phyloP scores from a whole-genome alignment of 1,284 basidiomycete species.

The Leccinum pallidistipes region DNA sequence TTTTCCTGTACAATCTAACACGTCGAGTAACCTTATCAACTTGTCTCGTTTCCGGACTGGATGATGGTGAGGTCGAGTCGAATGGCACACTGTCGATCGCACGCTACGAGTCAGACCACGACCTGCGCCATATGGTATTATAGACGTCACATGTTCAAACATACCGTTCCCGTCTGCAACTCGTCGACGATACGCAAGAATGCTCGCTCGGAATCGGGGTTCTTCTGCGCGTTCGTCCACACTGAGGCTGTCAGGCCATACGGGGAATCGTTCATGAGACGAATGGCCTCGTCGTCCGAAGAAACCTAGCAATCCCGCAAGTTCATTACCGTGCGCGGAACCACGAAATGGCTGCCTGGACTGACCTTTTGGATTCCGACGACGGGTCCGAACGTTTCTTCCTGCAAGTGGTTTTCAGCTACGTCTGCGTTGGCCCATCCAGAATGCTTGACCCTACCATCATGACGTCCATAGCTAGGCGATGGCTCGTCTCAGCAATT shows the following conservation, averaged over 20 bases:
- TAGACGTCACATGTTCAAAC: no score
- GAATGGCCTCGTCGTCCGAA: constrained; percentile 83
- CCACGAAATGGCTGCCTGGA: neutral
- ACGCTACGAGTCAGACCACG: neutral
- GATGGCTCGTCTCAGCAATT: neutral
- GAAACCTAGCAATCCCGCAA: constrained; percentile 48
- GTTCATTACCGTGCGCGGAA: neutral
- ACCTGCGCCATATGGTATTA: no score
- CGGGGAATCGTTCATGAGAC: constrained; percentile 94
- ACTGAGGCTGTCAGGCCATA: constrained; percentile 93
- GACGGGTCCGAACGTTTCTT: constrained; percentile 89
- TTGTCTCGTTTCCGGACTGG: no score
- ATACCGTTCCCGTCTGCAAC: constrained; percentile 85
- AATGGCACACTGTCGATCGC: constrained; percentile 40
- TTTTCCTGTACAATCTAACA: no score
- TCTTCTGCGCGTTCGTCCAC: no score
- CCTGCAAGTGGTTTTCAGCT: constrained; percentile 39
- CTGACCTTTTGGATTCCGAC: constrained; percentile 86
- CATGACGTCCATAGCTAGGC: constrained; percentile 90
- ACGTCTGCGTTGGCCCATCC: neutral
- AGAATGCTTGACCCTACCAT: constrained; percentile 47
- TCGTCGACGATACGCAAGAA: constrained; percentile 75
- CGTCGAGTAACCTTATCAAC: no score
- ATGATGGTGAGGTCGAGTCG: no score
- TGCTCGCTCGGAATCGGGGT: constrained; percentile 58